Evolutionary conservation across 352 stramenopile species (phyloP), one percentile per base, ranked within the genome.

Genomic region (Pythium brassicae): DNA sequence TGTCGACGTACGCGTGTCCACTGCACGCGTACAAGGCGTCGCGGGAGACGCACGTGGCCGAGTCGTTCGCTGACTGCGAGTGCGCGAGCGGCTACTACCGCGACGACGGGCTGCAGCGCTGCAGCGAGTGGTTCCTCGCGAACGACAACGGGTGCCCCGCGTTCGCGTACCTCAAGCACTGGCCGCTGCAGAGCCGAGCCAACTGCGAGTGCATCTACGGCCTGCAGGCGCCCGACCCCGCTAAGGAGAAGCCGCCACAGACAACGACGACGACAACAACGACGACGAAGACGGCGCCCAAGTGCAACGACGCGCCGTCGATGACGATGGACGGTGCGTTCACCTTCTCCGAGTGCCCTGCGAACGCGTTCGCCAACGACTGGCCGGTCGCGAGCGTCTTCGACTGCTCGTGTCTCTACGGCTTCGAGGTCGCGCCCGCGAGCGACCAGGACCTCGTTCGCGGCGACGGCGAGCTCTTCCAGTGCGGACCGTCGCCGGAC

Each of bases 151-250:
- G 67, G 0, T 94, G 84, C 27, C 84, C 84, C 8, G 35, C 66
- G 15, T 83, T 72, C 45, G 71, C 79, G 5, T 75, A 85, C 26
- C 69, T 91, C 37, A 79, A 62, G 10, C 81, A 83, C 34, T 94
- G 84, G 84, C 82, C 82, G 37, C 63, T 94, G 53, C 78, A 92
- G 62, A 88, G 76, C 50, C 82, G 74, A 23, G 66, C 69, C 22
- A 92, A 88, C 40, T 92, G 82, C 62, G 69, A 86, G 46, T 92
- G 82, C 51, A 62, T 89, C 60, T 87, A 87, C 47, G 79, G 79
- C 7, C 20, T 47, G 20, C 42, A 47, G 42, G 10, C 42, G 6
- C 37, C 4, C 7, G 37, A 44, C 3, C 37, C 60, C 2, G 47
- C 67, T 37, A 66, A 37, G 26, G 65, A 29, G 26, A 63, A 42